Conservation (phyloP, 768 basidiomycete species). For the Favolaschia claudopus region DNA sequence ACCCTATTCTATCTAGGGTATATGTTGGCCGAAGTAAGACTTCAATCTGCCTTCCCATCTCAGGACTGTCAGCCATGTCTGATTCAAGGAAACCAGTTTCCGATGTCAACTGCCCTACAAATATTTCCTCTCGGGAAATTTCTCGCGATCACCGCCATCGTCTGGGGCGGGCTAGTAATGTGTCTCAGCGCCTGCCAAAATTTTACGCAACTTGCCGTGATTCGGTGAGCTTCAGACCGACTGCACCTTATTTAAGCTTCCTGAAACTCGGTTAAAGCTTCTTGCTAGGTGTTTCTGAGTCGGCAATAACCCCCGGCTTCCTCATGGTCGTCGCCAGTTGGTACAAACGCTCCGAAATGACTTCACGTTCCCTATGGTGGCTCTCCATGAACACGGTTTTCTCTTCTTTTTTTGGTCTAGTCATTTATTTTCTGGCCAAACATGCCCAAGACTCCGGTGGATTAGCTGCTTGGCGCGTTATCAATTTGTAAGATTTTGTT, state of each 20-base stretch:
- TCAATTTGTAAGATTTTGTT: constrained; percentile 1
- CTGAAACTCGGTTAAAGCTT: neutral
- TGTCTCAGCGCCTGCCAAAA: constrained; percentile 11
- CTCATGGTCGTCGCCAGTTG: constrained; percentile 7
- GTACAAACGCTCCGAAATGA: constrained; percentile 17
- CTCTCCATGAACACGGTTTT: constrained; percentile 11
- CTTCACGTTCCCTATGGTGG: constrained; percentile 6
- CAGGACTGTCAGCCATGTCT: neutral
- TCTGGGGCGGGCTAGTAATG: constrained; percentile 7
- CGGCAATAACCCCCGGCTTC: constrained; percentile 8
- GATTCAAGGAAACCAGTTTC: neutral
- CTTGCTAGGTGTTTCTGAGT: constrained; percentile 2
- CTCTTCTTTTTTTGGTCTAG: constrained; percentile 6
- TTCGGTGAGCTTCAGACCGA: neutral
- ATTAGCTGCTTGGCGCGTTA: constrained; percentile 12
- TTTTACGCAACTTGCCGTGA: constrained; percentile 8
- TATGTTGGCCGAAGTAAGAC: constrained; percentile 9
- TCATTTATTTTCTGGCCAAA: constrained; percentile 10
- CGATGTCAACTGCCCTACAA: constrained; percentile 12
- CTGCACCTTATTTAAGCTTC: neutral
- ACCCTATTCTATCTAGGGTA: constrained; percentile 13
- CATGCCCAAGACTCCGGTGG: constrained; percentile 11
- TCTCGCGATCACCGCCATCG: constrained; percentile 10
- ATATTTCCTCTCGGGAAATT: constrained; percentile 17
- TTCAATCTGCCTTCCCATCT: neutral